Base-by-base conservation (phyloP, 1,284 basidiomycete genomes). In the Cryptococcus hybrid region DNA sequence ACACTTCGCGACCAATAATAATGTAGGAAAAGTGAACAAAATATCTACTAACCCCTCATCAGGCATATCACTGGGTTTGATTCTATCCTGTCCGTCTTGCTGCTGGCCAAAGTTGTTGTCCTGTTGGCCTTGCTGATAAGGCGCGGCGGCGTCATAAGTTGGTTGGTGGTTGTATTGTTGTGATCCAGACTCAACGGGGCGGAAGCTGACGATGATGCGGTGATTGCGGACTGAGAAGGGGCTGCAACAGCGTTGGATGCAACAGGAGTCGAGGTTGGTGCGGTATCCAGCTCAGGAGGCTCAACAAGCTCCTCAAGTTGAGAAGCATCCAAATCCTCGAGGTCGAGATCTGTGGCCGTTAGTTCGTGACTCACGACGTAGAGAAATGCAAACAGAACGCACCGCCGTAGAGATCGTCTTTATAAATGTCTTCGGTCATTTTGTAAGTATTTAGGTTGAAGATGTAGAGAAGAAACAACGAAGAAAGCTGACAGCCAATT, bases 51-150 rank as follows among this genome's bases (percentile, higher is more conserved):
- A 96, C 94, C 93, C 93, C 89, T 40, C 93, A 73, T 97, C 94
- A 78, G 93, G 93, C 92, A 94, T 95, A 78, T 97, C 93, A 52
- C 89, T 91, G 11, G 92, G 92, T 55, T 89, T 84, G 34, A 93
- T 83, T 57, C 73, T 65, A 55, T 65, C 66, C n/a, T n/a, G n/a
- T n/a, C n/a, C n/a, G 50, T 38, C 49, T 38, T 40, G 49, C 40
- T 59, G 52, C 45, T 61, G 57, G 12, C 61, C 59, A 11, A 60
- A 24, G n/a, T n/a, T 30, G 45, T 12, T 13, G n/a, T n/a, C n/a
- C n/a, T n/a, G n/a, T n/a, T n/a, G n/a, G n/a, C n/a, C n/a, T n/a
- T n/a, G n/a, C 43, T n/a, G n/a, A n/a, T n/a, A n/a, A n/a, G n/a
- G n/a, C n/a, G n/a, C n/a, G n/a, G n/a, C n/a, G n/a, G n/a, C n/a